Evolutionary conservation across 2,329 filamentous ascomycete species (phyloP).

Genomic region (Botrytis elliptica): DNA sequence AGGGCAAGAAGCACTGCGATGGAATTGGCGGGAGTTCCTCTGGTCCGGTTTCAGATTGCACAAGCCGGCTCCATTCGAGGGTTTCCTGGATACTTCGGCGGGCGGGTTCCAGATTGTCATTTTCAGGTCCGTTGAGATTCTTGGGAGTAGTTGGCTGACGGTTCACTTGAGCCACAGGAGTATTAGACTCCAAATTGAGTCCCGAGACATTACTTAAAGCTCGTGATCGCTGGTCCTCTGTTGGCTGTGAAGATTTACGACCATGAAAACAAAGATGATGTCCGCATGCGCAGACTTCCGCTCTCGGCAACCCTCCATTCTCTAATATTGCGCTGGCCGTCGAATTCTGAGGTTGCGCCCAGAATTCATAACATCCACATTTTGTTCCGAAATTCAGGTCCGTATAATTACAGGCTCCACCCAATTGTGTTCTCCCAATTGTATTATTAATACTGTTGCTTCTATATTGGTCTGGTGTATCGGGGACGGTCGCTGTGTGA

Average conservation of each 20-base stretch:
- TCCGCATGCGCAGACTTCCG: constrained; percentile 49
- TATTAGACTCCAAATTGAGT: constrained; percentile 17
- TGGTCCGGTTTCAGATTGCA: constrained; percentile 30
- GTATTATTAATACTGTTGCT: constrained; percentile 27
- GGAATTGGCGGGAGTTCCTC: constrained; percentile 39
- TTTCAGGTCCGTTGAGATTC: constrained; percentile 13
- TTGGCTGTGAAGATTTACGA: constrained; percentile 25
- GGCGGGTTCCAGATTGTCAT: constrained; percentile 10
- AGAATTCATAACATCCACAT: constrained; percentile 56
- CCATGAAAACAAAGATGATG: constrained; percentile 58
- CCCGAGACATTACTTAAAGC: constrained; percentile 22
- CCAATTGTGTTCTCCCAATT: constrained; percentile 40
- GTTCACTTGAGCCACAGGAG: constrained; percentile 22
- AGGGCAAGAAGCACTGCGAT: constrained; percentile 40
- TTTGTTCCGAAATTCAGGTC: constrained; percentile 46
- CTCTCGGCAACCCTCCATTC: constrained; percentile 20
- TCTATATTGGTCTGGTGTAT: constrained; percentile 37
- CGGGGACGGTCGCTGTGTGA: constrained; percentile 27
- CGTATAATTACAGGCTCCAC: constrained; percentile 52
- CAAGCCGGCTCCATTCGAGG: constrained; percentile 33
- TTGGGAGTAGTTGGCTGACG: constrained; percentile 10
- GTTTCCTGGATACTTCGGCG: constrained; percentile 32
- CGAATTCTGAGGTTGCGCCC: constrained; percentile 42
- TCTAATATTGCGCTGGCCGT: constrained; percentile 6
- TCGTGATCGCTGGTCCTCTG: constrained; percentile 15